Conservation (phyloP, 352 stramenopile genomes). For the Globisporangium radiosum region DNA sequence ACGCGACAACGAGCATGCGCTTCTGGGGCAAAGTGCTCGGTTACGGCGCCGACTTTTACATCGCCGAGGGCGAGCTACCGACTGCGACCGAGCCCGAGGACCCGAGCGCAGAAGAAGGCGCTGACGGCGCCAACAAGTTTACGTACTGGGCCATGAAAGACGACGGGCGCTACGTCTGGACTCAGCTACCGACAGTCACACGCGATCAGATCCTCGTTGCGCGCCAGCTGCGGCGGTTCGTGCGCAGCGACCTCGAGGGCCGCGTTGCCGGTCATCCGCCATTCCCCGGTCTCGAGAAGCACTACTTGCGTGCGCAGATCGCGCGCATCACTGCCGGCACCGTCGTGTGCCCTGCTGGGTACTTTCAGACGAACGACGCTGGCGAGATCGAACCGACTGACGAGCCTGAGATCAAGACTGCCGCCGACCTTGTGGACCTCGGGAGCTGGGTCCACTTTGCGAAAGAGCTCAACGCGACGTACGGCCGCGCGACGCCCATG, state of each 20-base stretch:
- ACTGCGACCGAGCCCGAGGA: constrained; percentile 52
- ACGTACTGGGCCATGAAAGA: constrained; percentile 89
- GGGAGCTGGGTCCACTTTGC: constrained; percentile 86
- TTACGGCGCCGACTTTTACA: constrained; percentile 67
- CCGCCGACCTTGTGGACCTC: constrained; percentile 60
- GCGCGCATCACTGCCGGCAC: constrained; percentile 81
- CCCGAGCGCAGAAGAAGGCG: constrained; percentile 55
- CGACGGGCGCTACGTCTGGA: constrained; percentile 75
- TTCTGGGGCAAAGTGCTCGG: constrained; percentile 88
- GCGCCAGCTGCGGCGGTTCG: constrained; percentile 69
- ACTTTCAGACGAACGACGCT: constrained; percentile 70
- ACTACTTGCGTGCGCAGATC: constrained; percentile 87
- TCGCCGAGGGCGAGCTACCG: constrained; percentile 72
- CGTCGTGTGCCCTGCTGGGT: constrained; percentile 77
- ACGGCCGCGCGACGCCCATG: constrained; percentile 68
- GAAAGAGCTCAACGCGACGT: constrained; percentile 79
- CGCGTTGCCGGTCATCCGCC: constrained; percentile 76
- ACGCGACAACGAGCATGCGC: constrained; percentile 61
- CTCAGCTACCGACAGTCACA: constrained; percentile 69
- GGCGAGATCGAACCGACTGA: constrained; percentile 63
- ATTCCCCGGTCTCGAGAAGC: constrained; percentile 82
- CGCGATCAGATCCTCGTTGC: constrained; percentile 74
- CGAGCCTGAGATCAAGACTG: constrained; percentile 67
- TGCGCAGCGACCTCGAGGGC: constrained; percentile 79
- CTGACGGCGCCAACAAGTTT: constrained; percentile 76